Evolutionary conservation across 1,284 basidiomycete species (phyloP), one percentile per base, ranked within the genome.

Genomic region (Melampsora medusae): DNA sequence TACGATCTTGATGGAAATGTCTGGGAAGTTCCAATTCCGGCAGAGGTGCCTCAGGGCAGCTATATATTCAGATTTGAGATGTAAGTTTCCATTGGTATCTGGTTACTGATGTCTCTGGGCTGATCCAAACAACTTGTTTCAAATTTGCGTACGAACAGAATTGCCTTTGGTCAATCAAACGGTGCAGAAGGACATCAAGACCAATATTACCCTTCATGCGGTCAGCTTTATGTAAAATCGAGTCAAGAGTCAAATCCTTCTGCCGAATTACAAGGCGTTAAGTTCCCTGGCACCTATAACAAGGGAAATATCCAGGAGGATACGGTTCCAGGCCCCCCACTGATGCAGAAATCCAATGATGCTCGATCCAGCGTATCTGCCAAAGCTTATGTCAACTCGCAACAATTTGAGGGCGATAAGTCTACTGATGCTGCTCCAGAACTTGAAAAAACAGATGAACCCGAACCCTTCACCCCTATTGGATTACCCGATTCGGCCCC

Each of bases 201-300:
- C 46, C 72, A 74, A 42, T 74, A 74, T 46, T 74, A 74, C 46
- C 72, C 72, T 12, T 74, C 65, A 2, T 74, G 72, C 33, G 72
- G 72, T 28, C 72, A 74, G 46, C 50, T 74, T 1, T 74, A 74
- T 46, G 28, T 74, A 16, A 50, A 72, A 46, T 72, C 70, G 28
- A 61, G 42, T 25, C 31, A 56, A 22, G 31, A 56, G 12, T 46
- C 10, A 10, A 7, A 48, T 4, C 7, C 38, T 7, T 19, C 22
- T 35, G 31, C 48, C 46, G 17, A 6, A 10, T 12, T 35, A 1
- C 38, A 50, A 25, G 16, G 22, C 17, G 38, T 64, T 49, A 62
- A 49, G 49, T 31, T 72, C 17, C 70, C 70, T 17, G 61, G 28
- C 28, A 61, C 46, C 22, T 72, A 72, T 66, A 48, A 31, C 19